Conservation (phyloP, 768 basidiomycete species). For the Auricularia sp. region DNA sequence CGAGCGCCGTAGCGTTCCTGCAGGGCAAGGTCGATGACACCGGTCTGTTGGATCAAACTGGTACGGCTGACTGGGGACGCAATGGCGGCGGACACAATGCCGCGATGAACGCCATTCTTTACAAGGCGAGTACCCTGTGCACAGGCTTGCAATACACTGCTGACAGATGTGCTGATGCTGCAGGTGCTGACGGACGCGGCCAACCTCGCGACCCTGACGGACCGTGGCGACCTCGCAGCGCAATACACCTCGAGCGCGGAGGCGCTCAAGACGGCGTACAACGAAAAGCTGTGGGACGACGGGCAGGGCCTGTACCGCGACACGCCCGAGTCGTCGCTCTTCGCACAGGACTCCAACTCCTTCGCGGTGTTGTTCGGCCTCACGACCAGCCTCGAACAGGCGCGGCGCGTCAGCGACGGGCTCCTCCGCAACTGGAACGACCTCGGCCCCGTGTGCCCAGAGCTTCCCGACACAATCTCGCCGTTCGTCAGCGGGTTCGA, state of each 20-base stretch:
- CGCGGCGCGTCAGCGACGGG: constrained; percentile 34
- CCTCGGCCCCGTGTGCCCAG: constrained; percentile 42
- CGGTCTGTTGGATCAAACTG: constrained; percentile 46
- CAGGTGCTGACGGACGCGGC: constrained; percentile 40
- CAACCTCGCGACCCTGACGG: constrained; percentile 33
- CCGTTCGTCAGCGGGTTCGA: constrained; percentile 38
- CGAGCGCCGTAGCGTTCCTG: constrained; percentile 44
- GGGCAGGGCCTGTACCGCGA: constrained; percentile 42
- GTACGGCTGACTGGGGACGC: constrained; percentile 47
- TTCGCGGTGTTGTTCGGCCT: constrained; percentile 47
- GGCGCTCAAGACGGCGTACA: constrained; percentile 37
- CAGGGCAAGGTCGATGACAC: constrained; percentile 34
- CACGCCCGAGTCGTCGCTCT: constrained; percentile 40
- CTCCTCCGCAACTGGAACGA: constrained; percentile 42
- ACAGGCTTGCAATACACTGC: neutral
- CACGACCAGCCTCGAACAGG: constrained; percentile 30
- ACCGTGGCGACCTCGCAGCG: constrained; percentile 22
- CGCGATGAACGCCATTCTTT: constrained; percentile 46
- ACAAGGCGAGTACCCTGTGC: constrained; percentile 17
- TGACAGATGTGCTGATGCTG: neutral
- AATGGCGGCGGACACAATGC: constrained; percentile 46
- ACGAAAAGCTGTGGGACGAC: constrained; percentile 42
- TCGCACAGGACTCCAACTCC: constrained; percentile 49
- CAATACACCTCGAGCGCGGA: constrained; percentile 38
- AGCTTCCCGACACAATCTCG: constrained; percentile 47